Evolutionary conservation across 2,329 filamentous ascomycete species (phyloP).

Genomic region (Fusarium buxicola): DNA sequence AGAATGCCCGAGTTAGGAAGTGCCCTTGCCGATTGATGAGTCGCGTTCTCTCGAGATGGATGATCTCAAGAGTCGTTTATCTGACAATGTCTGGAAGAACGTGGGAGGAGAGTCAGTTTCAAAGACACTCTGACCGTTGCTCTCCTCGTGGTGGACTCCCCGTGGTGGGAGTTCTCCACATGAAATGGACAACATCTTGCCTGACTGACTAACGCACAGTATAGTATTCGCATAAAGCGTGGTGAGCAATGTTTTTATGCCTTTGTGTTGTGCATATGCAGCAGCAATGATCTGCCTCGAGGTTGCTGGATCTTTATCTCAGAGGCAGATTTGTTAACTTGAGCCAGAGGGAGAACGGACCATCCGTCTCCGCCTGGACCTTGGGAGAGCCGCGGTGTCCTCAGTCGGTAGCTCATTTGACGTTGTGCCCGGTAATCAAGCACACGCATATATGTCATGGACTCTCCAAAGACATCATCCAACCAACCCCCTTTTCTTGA

Average conservation of each 20-base stretch:
- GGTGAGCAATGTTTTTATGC: conserved; percentile 27
- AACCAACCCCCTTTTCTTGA: conserved; percentile 29
- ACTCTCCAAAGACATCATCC: conserved; percentile 14
- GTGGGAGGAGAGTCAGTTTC: conserved; percentile 5
- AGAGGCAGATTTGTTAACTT: conserved; percentile 2
- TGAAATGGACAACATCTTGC: conserved; percentile 26
- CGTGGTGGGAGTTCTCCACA: conserved; percentile 23
- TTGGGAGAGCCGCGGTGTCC: not conserved
- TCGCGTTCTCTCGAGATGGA: conserved; percentile 5
- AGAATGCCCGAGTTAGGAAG: conserved; percentile 9
- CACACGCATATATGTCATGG: conserved; percentile 24
- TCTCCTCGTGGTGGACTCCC: not conserved
- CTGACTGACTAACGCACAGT: not conserved
- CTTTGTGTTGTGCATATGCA: conserved; percentile 37
- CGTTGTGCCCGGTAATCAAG: conserved; percentile 42
- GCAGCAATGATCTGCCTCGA: conserved; percentile 22
- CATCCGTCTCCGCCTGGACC: conserved; percentile 20
- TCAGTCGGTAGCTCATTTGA: conserved; percentile 28
- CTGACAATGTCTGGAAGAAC: conserved; percentile 7
- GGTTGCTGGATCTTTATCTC: conserved; percentile 7
- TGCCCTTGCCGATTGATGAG: conserved; percentile 1
- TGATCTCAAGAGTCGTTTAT: conserved; percentile 10
- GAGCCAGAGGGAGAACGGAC: conserved; percentile 34
- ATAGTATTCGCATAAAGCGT: conserved; percentile 7
- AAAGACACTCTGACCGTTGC: conserved; percentile 22